Percentiles rank a stretch among this genome's conserved stretches.
Evolutionary conservation across 2,329 filamentous ascomycete genomes (phyloP).

Genomic region (Calonectria honghensis): DNA sequence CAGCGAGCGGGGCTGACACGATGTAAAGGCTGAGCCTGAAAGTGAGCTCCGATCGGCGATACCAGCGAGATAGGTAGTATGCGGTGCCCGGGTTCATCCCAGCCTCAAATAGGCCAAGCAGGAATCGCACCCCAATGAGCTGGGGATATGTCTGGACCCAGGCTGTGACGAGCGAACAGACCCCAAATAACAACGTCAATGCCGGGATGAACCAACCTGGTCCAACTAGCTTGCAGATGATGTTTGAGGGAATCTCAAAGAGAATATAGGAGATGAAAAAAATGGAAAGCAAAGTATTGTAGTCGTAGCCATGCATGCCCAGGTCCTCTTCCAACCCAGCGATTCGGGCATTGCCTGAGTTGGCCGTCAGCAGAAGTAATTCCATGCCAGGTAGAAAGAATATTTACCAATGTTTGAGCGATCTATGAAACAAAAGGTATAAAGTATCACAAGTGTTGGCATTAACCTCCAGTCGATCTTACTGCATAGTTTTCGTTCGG

Average conservation of each 20-base stretch:
- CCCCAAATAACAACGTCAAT: slow-evolving; percentile 73
- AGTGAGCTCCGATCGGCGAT: slow-evolving; percentile 74
- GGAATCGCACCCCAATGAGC: slow-evolving; percentile 72
- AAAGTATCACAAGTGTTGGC: slow-evolving; percentile 7
- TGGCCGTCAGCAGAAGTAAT: background rate
- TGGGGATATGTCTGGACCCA: slow-evolving; percentile 71
- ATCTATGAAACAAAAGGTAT: slow-evolving; percentile 79
- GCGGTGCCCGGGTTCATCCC: slow-evolving; percentile 79
- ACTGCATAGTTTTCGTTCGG: background rate
- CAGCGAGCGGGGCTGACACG: slow-evolving; percentile 77
- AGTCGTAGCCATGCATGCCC: slow-evolving; percentile 72
- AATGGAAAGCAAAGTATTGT: slow-evolving; percentile 75
- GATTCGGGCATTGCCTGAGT: slow-evolving; percentile 66
- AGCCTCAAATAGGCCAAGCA: slow-evolving; percentile 76
- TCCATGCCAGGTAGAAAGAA: background rate
- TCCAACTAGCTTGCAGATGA: slow-evolving; percentile 77
- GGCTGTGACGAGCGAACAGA: slow-evolving; percentile 73
- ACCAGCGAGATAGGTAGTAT: slow-evolving; percentile 78
- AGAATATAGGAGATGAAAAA: slow-evolving; percentile 80
- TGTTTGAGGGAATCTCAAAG: slow-evolving; percentile 77
- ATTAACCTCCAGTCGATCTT: slow-evolving; percentile 21
- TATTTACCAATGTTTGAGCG: slow-evolving; percentile 78
- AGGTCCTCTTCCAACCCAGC: slow-evolving; percentile 75
- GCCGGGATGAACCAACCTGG: slow-evolving; percentile 77
- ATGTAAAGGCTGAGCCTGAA: slow-evolving; percentile 78